Conservation (phyloP, 257 asterid genomes). For the Gentiana macrophylla region DNA sequence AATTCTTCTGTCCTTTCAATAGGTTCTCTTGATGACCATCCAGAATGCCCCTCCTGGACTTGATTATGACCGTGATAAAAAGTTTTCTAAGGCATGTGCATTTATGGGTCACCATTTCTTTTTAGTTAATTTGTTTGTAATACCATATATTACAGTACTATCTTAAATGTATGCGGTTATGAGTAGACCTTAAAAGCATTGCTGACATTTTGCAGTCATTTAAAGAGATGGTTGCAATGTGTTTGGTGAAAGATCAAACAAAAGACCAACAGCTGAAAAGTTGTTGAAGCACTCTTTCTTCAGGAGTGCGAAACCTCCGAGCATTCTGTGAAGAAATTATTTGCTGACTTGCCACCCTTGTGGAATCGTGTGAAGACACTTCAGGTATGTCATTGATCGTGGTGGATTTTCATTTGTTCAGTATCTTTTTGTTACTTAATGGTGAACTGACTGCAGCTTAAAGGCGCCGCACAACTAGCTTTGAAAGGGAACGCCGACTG, state of each 20-base stretch:
- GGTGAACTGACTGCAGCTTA: conserved; percentile 45
- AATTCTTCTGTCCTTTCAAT: conserved; percentile 12
- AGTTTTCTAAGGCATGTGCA: conserved; percentile 74
- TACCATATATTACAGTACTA: neutral
- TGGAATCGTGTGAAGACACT: conserved; percentile 93
- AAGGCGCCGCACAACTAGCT: conserved; percentile 98
- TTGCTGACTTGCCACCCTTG: conserved; percentile 82
- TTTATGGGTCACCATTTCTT: conserved; percentile 3
- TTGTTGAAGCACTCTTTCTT: conserved; percentile 87
- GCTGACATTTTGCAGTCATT: conserved; percentile 57
- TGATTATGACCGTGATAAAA: conserved; percentile 98
- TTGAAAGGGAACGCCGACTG: conserved; percentile 83
- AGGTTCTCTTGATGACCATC: conserved; percentile 97
- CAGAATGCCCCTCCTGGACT: conserved; percentile 99
- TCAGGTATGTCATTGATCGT: conserved; percentile 43
- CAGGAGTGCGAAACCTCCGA: conserved; percentile 84
- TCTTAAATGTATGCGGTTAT: neutral
- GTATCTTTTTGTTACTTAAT: conserved; percentile 14
- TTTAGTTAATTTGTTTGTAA: neutral
- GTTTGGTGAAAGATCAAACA: conserved; percentile 98
- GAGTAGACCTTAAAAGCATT: conserved; percentile 15
- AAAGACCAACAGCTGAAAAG: conserved; percentile 97
- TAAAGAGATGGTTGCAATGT: conserved; percentile 99
- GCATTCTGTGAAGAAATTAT: conserved; percentile 70
- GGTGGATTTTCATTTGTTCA: conserved; percentile 4